Evolutionary conservation across 768 basidiomycete genomes (phyloP).

Genomic region (Xanthoconium stramineum): DNA sequence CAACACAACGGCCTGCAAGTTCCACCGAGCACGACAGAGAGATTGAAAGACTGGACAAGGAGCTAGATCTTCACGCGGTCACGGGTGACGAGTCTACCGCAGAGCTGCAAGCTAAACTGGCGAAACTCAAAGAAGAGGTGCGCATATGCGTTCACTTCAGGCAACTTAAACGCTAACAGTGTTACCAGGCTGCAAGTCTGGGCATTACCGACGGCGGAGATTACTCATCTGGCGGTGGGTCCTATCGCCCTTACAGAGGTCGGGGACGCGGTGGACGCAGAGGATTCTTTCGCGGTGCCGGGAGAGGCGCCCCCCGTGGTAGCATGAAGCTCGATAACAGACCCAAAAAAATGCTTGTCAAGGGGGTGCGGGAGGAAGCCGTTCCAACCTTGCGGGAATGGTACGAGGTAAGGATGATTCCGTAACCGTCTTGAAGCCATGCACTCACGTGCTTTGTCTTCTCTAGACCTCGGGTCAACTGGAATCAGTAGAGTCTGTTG

Average conservation of each 20-base stretch:
- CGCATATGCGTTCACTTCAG: constrained; percentile 18
- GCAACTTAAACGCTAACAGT: constrained; percentile 7
- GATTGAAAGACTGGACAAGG: constrained; percentile 72
- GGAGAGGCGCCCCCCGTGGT: constrained; percentile 63
- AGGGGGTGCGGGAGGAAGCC: constrained; percentile 56
- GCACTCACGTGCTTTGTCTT: constrained; percentile 5
- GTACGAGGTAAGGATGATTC: constrained; percentile 60
- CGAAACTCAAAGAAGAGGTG: constrained; percentile 78
- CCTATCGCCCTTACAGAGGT: constrained; percentile 66
- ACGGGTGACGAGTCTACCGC: constrained; percentile 53
- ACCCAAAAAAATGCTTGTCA: constrained; percentile 74
- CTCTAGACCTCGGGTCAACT: constrained; percentile 64
- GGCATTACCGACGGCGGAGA: constrained; percentile 57
- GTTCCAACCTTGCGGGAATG: constrained; percentile 69
- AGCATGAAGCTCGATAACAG: constrained; percentile 92
- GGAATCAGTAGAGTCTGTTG: constrained; percentile 56
- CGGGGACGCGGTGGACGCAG: constrained; percentile 58
- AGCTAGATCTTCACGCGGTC: constrained; percentile 64
- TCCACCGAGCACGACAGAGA: constrained; percentile 47
- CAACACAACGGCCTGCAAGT: constrained; percentile 21
- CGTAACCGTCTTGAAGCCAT: not conserved
- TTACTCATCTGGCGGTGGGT: constrained; percentile 32
- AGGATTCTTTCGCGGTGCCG: constrained; percentile 55
- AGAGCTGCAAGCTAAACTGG: constrained; percentile 69
- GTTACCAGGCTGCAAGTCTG: constrained; percentile 64